A percentile compares a stretch with the other conserved stretches of the same genome.
phyloP scores from a whole-genome alignment of 2,329 filamentous ascomycete species.

The Ophiosphaerella korrae region DNA sequence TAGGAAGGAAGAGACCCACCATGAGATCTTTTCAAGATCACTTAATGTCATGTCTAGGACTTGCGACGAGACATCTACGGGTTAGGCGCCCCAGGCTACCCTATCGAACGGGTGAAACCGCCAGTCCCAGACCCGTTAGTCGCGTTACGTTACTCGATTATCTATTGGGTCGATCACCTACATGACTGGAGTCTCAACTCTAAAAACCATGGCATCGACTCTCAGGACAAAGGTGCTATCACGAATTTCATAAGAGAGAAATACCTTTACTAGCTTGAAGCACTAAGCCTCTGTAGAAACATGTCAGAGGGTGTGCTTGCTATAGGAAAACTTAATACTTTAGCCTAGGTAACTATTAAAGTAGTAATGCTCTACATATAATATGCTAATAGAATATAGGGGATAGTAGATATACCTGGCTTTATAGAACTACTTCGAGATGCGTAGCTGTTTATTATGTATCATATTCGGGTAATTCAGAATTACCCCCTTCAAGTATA shows the following conservation, averaged over 20 bases:
- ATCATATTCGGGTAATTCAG: too few species aligned
- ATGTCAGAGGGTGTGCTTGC: too few species aligned
- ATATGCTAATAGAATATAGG: too few species aligned
- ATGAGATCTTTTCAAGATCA: background rate
- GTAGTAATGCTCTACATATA: too few species aligned
- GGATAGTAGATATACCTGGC: too few species aligned
- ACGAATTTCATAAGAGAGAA: constrained; percentile 7
- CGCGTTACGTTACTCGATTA: constrained; percentile 28
- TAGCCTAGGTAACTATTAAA: too few species aligned
- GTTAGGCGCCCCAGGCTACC: constrained; percentile 17
- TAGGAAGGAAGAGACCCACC: background rate
- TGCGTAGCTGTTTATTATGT: too few species aligned
- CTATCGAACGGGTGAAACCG: constrained; percentile 20
- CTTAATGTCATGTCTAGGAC: constrained; percentile 20
- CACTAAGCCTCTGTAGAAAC: constrained; percentile 8
- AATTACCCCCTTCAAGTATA: too few species aligned
- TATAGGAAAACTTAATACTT: too few species aligned
- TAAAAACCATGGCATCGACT: background rate
- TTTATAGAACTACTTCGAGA: too few species aligned
- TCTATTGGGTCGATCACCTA: constrained; percentile 45
- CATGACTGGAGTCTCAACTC: constrained; percentile 13
- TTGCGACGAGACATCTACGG: constrained; percentile 29
- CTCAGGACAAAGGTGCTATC: constrained; percentile 3
- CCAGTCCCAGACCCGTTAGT: constrained; percentile 31
- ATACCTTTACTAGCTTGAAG: background rate